Base-by-base conservation (phyloP, 2,329 filamentous ascomycete species). In the Myotisia sp. region DNA sequence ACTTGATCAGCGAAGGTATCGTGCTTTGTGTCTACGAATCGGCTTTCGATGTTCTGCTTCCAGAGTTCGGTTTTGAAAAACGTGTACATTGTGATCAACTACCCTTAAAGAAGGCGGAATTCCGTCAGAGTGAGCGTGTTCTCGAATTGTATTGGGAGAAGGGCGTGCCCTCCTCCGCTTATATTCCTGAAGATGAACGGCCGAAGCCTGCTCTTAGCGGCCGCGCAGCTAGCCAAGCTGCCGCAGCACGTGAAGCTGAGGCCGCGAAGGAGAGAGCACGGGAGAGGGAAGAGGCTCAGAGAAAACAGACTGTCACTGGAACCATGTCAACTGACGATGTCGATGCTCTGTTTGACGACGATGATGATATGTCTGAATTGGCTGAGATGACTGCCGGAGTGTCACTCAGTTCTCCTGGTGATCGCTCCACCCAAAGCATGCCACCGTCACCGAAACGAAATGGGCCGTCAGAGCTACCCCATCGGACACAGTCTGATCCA, bases 141-240 rank as follows among this genome's bases (percentile, higher is more conserved):
- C 70, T 98, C 29, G 90, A 98, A 62, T 71, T 98, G 10, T 98
- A 94, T 68, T 98, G 90, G 90, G 90, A 98, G 75, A 98, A 95
- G 72, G 90, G 90, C 29, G 85, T 95, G 5, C 84, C 87, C 18
- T 95, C 86, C 42, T 94, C 87, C 27, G 82, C 86, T 2, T 98
- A 92, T 48, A 79, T 98, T 34, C 90, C 90, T 2, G 90, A 98
- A 54, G 90, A 98, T 53, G 90, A 98, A 65, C 79, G 86, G 37
- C 86, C 86, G 35, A 92, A 90, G 68, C 76, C 80, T 33, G 76
- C 73, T 37, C 71, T 72, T 7, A 79, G 79, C 41, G 73, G 81
- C 47, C 74, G 83, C 44, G 72, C 79, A 37, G 76, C 74, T 26
- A 81, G 82, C 49, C 79, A 81, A 34, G 72, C 76, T 34, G 79